phyloP scores from a whole-genome alignment of 768 basidiomycete species.

The Phanerochaete sordida region DNA sequence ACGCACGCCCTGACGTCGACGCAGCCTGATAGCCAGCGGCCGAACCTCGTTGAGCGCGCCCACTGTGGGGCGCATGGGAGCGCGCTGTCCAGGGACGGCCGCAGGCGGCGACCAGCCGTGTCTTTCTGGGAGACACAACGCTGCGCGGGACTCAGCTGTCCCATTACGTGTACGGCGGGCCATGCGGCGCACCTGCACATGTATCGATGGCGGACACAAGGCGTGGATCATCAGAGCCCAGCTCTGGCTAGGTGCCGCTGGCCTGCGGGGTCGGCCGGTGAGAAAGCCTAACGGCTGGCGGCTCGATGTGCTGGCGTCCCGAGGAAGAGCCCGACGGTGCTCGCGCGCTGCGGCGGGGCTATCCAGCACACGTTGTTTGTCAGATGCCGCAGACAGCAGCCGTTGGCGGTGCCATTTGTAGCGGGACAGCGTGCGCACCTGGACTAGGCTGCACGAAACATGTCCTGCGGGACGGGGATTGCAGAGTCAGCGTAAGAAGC shows the following conservation, averaged over 20 bases:
- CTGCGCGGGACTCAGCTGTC: neutral
- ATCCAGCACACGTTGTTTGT: neutral
- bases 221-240: neutral
- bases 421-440: neutral
- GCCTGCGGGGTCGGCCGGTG: neutral
- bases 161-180: neutral
- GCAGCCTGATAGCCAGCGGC: no score
- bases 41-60: neutral
- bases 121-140: neutral
- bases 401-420: neutral
- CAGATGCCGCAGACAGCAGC: neutral
- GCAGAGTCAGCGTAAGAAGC: no score
- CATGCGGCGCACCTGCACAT: neutral
- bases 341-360: neutral
- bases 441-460: no score
- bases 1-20: neutral
- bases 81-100: neutral
- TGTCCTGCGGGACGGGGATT: no score
- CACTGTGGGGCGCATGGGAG: neutral
- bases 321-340: neutral
- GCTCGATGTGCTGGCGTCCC: neutral
- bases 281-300: neutral
- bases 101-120: neutral
- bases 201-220: neutral
- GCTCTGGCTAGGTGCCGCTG: neutral